Conservation (phyloP, 805 yeast genomes). For the Kodamaea nitidulidarum region DNA sequence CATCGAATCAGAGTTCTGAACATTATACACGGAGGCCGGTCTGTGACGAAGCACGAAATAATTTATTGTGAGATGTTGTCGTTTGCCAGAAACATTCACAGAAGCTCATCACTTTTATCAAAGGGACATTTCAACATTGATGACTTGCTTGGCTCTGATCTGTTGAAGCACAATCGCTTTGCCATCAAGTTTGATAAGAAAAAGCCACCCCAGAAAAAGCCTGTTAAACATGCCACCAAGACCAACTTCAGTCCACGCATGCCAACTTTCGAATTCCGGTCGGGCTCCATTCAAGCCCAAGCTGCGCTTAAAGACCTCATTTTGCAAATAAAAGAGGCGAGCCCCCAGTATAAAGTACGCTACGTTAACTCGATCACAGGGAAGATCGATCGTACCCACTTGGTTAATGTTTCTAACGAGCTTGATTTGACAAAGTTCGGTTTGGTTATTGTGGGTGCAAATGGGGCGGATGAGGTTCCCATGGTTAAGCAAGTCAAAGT, state of each 20-base stretch:
- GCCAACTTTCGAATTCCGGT: conserved; percentile 15
- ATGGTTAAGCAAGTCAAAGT: conserved; percentile 24
- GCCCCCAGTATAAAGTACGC: conserved; percentile 21
- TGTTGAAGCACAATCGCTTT: conserved; percentile 1
- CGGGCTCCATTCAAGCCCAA: conserved; percentile 23
- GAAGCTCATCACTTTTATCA: conserved; percentile 71
- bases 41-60: no score
- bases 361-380: conserved; percentile 21
- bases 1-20: no score
- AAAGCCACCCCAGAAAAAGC: conserved; percentile 2
- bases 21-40: no score
- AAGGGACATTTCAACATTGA: conserved; percentile 40
- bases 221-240: conserved; percentile 5
- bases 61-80: no score
- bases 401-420: conserved; percentile 31
- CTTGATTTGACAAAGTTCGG: conserved; percentile 26
- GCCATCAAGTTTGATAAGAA: conserved; percentile 1
- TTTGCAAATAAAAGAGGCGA: conserved; percentile 14
- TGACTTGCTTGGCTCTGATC: conserved; percentile 1
- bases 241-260: conserved; percentile 7
- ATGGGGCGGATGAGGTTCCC: conserved; percentile 21
- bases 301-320: conserved; percentile 20
- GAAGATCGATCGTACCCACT: conserved; percentile 16
- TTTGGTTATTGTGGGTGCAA: conserved; percentile 18
- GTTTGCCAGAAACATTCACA: conserved; percentile 38